Conservation (phyloP, 179 eudicot species). For the Sideroxylon spinosum region DNA sequence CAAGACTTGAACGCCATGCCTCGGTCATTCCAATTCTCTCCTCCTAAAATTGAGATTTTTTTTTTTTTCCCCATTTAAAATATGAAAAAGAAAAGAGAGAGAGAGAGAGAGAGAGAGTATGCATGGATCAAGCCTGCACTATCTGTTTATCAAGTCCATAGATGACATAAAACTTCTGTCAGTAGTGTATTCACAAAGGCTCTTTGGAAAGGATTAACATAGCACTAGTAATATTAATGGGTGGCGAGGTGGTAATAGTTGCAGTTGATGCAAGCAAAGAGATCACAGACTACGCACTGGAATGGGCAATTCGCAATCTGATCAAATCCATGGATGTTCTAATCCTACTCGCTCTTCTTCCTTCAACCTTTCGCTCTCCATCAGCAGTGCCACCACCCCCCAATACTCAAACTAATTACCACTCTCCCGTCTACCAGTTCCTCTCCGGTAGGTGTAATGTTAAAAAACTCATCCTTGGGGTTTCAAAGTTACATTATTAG, state of each 20-base stretch:
- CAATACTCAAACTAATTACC: not conserved
- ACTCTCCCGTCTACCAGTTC: not conserved
- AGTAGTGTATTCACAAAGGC: too few relatives aligned
- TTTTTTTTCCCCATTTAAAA: not conserved
- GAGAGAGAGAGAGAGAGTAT: too few relatives aligned
- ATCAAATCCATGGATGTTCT: constrained; percentile 20
- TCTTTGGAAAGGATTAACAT: too few relatives aligned
- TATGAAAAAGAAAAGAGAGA: not conserved
- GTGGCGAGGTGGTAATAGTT: constrained; percentile 17
- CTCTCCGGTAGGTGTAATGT: constrained; percentile 13
- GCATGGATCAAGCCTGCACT: not conserved
- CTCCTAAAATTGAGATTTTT: not conserved
- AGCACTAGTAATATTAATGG: not conserved
- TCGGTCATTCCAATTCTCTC: not conserved
- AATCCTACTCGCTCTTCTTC: constrained; percentile 20
- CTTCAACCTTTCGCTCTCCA: not conserved
- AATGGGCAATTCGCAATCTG: constrained; percentile 22
- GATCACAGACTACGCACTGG: constrained; percentile 23
- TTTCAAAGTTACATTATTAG: too few relatives aligned
- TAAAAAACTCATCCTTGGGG: too few relatives aligned
- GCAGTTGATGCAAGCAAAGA: constrained; percentile 21
- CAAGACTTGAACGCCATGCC: not conserved
- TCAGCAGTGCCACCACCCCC: not conserved
- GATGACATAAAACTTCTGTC: not conserved
- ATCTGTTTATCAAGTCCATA: not conserved